Base-by-base conservation (phyloP, 495 filamentous ascomycete genomes). In the Sphaerosporella brunnea region DNA sequence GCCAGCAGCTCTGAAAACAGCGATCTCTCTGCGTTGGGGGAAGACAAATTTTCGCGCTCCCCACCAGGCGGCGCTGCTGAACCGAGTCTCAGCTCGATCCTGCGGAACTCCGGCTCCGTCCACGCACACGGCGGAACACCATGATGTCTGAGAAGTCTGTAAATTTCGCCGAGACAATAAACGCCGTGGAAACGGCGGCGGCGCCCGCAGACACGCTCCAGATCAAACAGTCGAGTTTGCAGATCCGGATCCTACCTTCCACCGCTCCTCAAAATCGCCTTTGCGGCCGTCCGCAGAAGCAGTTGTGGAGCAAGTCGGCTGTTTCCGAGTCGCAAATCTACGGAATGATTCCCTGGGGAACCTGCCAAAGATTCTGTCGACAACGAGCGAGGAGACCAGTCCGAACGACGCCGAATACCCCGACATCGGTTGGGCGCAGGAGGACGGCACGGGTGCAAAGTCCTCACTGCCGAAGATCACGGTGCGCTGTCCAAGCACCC, bases 271-370 rank as follows among this genome's bases (percentile, higher is more conserved):
- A 11, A 15, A 13, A 8, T 48, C 45, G n/a, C 45, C 45, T 1
- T 4, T 2, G 9, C 4, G 1, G 15, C 45, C 45, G 5, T 19
- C 16, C 9, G 45, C 37, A 9, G 45, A 48, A 25, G 45, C 45
- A 10, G 2, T 23, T 39, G 45, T 48, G 20, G 34, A 48, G 23
- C 45, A 39, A 19, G 35, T 48, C 2, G 45, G 45, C 5, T 9
- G 10, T 7, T 48, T 48, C 20, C 13, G 26, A 10, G 45, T 48
- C 23, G 19, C 34, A 10, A 23, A 39, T 16, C 23, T 48, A 7
- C 45, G 45, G 36, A 48, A 39, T 15, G 45, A 48, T 24, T 38
- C 34, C 1, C 23, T 38, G 10, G 45, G 45, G 2, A 48, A 48
- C 34, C 19, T 48, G 20, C 45, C 45, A 39, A 48, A 39, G 45